Base-by-base conservation (phyloP, 257 asterid genomes). In the Jacaranda copaia region DNA sequence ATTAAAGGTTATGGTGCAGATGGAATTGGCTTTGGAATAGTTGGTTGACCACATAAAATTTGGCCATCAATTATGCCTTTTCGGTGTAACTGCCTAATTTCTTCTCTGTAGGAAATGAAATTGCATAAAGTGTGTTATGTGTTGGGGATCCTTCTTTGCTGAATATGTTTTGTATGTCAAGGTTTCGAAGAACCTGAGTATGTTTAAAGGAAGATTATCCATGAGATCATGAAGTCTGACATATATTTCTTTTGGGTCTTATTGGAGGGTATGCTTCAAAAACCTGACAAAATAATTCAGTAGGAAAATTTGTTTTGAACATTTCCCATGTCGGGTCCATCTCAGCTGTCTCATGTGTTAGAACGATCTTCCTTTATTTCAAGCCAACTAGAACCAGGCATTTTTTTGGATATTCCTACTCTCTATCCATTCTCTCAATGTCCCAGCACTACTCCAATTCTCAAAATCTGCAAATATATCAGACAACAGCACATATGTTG, bases 321-420 rank as follows among this genome's bases (percentile, higher is more conserved):
- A 10, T 61, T 9, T 16, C 20, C 15, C 59, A 19, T 59, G 40
- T 59, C 20, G 6, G 13, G 40, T 25, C 7, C 67, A 7, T 55
- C 4, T 38, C 25, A 59, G 35, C 70, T 35, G 9, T 18, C 65
- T 13, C 43, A 32, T 38, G 12, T 15, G 1, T 55, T 42, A 1
- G 46, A 66, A 32, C 59, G 53, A 64, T 59, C 80, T 46, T 61
- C 19, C 16, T 71, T 85, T 51, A 76, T 43, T 72, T 84, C 83
- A 81, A 92, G 80, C 97, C 97, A 92, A 79, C 92, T 86, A 6
- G 96, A 84, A 45, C 94, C 97, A 46, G 93, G 90, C 83, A 85
- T 81, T 88, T 89, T 92, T 90, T 87, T 86, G 68, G 68, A 88
- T 86, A 77, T 87, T 88, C 77, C 88, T 84, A 7, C 62, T 84